Evolutionary conservation across 139 green algal species (phyloP).

Genomic region (Chlorella vulgaris): DNA sequence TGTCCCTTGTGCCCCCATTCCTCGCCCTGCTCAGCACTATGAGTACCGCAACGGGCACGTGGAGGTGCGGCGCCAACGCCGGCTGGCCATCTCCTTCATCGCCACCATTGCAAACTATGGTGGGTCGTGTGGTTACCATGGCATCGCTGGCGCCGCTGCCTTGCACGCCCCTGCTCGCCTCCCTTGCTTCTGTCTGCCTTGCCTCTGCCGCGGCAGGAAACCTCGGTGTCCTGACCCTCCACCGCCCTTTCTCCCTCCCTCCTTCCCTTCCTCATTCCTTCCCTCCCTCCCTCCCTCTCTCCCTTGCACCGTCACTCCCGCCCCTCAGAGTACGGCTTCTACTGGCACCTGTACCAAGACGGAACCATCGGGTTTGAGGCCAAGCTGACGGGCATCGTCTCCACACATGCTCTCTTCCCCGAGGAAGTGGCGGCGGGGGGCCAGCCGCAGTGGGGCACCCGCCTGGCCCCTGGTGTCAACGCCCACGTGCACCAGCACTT

Average conservation of each 20-base stretch:
- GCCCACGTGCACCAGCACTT: conserved; percentile 88
- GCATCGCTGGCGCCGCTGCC: not conserved
- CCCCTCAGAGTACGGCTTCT: conserved; percentile 18
- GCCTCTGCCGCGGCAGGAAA: too few species aligned
- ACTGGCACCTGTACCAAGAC: conserved; percentile 56
- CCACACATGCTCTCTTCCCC: conserved; percentile 43
- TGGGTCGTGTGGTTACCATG: conserved; percentile 9
- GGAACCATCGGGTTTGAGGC: conserved; percentile 83
- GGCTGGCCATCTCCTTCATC: conserved; percentile 81
- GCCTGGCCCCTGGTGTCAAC: conserved; percentile 71
- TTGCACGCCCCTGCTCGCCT: too few species aligned
- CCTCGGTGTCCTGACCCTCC: too few species aligned
- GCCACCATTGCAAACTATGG: conserved; percentile 85
- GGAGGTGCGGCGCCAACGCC: conserved; percentile 64
- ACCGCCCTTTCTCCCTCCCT: too few species aligned
- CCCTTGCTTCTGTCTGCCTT: too few species aligned
- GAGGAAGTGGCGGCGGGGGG: conserved; percentile 29
- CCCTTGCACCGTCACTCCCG: not conserved
- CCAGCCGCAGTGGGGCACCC: conserved; percentile 65
- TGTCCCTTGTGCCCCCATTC: too few species aligned
- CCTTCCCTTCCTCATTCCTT: too few species aligned
- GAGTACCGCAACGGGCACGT: conserved; percentile 29
- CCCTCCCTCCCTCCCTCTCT: not conserved
- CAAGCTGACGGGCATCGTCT: conserved; percentile 90
- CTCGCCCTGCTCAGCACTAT: conserved; percentile 24